Evolutionary conservation across 2,329 filamentous ascomycete species (phyloP), one percentile per base, ranked within the genome.

Genomic region (Nemania sp.): DNA sequence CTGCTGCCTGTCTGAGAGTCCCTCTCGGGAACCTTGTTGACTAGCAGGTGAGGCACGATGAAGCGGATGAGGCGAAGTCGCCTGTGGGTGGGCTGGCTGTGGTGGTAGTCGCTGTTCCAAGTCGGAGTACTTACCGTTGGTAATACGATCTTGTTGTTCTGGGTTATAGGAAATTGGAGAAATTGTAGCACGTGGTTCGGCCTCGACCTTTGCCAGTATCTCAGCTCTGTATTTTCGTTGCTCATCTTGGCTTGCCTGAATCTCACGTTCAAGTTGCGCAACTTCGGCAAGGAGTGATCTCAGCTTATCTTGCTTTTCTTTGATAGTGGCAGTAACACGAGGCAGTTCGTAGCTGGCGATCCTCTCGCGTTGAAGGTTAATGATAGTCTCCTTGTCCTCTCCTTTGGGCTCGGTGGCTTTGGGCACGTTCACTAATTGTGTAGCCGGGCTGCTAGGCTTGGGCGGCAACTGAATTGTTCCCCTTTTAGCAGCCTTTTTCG

Each of bases 301-400:
- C 15, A 83, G 63, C 54, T 74, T 78, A n/a, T 73, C 70, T 52
- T 76, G 72, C 60, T 81, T 78, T 46, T 76, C 72, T 50, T 72
- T 68, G 11, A 78, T 64, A 12, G 65, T 65, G 15, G 70, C 70
- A 33, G 74, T 72, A 14, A 77, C 64, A 11, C 63, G 65, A 14
- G 75, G 72, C 3, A 75, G 60, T 28, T 75, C 71, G 15, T 70
- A 62, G 54, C 73, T 77, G 31, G 68, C 63, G 24, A 73, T 72
- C 15, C 73, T 72, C 26, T 67, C 63, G 1, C 69, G 70, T 39
- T 64, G 64, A 26, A 60, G n/a, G n/a, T n/a, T 58, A 26, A 24
- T 17, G 12, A 57, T 54, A 12, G 34, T 44, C 23, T 37, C 58
- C 36, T 49, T 59, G 2, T 31, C 37, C 17, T 52, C 46, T 23